A percentile compares a stretch with the other conserved stretches of the same genome.
These are phyloP conservation scores for Biscutella auriculata DNA, from an alignment of 441 rosid genomes.

Conservation along the genomic window DNA sequence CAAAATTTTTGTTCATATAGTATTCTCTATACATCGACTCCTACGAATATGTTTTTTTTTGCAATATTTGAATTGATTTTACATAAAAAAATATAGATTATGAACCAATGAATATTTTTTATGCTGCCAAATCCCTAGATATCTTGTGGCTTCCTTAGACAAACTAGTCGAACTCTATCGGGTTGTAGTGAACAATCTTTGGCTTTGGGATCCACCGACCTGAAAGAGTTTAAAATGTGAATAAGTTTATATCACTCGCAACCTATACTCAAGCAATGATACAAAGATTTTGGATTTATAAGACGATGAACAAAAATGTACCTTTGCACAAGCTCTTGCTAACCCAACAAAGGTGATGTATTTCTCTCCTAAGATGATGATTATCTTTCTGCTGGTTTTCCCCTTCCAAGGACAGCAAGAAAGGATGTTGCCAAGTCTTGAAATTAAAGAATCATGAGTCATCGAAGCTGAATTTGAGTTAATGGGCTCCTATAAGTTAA, in stretches of 20 bases:
- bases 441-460: neutral
- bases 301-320: slow-evolving; percentile 20
- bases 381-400: slow-evolving; percentile 73
- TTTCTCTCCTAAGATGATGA: slow-evolving; percentile 87
- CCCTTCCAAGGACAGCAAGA: slow-evolving; percentile 62
- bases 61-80: too few relatives aligned
- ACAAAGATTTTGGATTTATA: too few relatives aligned
- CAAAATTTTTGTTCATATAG: too few relatives aligned
- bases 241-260: too few relatives aligned
- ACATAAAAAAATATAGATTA: too few relatives aligned
- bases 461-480: neutral
- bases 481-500: neutral
- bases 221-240: slow-evolving; percentile 14
- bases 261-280: neutral
- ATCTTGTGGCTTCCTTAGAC: too few relatives aligned
- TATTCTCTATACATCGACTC: too few relatives aligned
- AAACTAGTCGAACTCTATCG: slow-evolving; percentile 88
- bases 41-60: too few relatives aligned
- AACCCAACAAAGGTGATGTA: slow-evolving; percentile 80
- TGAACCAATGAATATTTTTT: too few relatives aligned
- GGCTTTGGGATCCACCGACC: slow-evolving; percentile 97
- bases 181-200: slow-evolving; percentile 60
- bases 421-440: slow-evolving; percentile 88
- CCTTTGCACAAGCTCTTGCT: slow-evolving; percentile 95
- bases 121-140: too few relatives aligned